Base-by-base conservation (phyloP, 352 stramenopile genomes). In the Pythium monospermum region DNA sequence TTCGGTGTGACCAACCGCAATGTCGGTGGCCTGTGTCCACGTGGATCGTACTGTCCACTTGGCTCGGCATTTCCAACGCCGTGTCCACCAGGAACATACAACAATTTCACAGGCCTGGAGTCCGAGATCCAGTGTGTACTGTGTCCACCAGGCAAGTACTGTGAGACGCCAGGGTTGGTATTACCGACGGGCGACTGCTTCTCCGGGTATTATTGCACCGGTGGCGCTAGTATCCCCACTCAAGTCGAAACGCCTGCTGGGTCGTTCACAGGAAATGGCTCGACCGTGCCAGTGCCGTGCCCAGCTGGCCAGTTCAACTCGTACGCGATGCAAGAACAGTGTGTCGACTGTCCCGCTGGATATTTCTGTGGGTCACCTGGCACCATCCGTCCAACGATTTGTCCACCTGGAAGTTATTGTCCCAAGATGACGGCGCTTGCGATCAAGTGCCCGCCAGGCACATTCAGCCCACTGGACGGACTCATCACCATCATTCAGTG, bases 101-200 rank as follows among this genome's bases (percentile, higher is more conserved):
- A 87, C 35, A 87, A 86, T 49, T 66, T 75, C 21, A 88, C 71
- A 1, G 78, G 87, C 2, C 61, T 96, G 0, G 72, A 88, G 26
- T 76, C 61, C 13, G 68, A 67, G 8, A 62, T 33, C 0, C 77
- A 97, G 49, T 98, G 92, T 50, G 69, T 84, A 0, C 47, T 63
- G 10, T 98, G 93, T 53, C 70, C 81, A 22, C 66, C 74, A 7
- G 85, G 90, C 4, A 32, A 76, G 32, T 95, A 91, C 40, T 96
- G 86, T 18, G 69, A 85, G 19, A 87, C 71, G 0, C 77, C 72
- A 26, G 83, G 83, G 0, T 50, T 92, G 0, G 45, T 80, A 6
- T 41, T 81, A 10, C 84, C 87, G 1, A 92, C 87, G 1, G 85
- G 63, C 15, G 55, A 69, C 12, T 96, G 87, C 53, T 74, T 85